Base-by-base conservation (phyloP, 2,329 filamentous ascomycete genomes). In the Ceratocystiopsis sp. region DNA sequence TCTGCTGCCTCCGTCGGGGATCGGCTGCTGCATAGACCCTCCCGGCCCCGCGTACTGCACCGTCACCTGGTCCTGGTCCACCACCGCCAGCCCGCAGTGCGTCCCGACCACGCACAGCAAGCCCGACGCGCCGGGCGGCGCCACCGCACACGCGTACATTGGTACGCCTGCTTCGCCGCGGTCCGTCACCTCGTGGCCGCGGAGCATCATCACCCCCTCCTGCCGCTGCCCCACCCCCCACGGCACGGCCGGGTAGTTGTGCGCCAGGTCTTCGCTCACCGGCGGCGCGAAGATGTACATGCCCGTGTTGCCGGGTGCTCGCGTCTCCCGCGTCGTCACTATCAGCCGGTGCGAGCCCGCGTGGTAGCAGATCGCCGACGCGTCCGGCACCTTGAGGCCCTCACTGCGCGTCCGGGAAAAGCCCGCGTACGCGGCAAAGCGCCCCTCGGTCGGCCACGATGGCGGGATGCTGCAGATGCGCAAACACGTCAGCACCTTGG, bases 311-410 rank as follows among this genome's bases (percentile, higher is more conserved):
- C 56, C 12, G 57, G 42, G 8, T 51, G 52, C 15, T 64, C 62
- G 2, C 29, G 11, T 8, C 33, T 15, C 57, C 49, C 59, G 53
- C 8, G 64, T 64, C 5, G 67, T 64, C 29, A 68, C 43, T 6
- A 71, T 53, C 4, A 71, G 52, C 35, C 54, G 60, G 44, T 62
- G 55, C 2, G 62, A 62, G 6, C 61, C 55, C 5, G 55, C 50
- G 42, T 69, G 64, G 43, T 68, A 71, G 44, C 62, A 60, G 49
- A 74, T 63, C 6, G 66, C 66, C 10, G 65, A 66, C 42, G 68
- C 59, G 37, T 64, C 56, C 8, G 55, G 54, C 14, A 42, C 38
- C 15, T 17, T 4, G 4, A 48, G 11, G 4, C 14, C 7, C 25
- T 45, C 49, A 6, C 36, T 21, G 2, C 42, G 40, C 19, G 41